phyloP scores from a whole-genome alignment of 352 stramenopile species.

The Globisporangium megalacanthum region DNA sequence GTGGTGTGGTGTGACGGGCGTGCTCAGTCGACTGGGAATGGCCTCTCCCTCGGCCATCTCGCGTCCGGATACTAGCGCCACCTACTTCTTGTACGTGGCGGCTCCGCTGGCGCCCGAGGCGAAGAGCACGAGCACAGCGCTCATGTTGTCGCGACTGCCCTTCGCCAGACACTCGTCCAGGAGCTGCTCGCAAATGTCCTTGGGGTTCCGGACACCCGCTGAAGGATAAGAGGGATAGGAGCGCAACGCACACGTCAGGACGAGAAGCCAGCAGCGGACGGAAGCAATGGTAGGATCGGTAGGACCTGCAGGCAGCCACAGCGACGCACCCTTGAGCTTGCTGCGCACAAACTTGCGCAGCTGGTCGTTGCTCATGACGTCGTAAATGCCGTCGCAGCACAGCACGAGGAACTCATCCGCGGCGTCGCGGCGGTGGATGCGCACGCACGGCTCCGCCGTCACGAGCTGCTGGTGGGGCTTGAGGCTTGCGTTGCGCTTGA shows the following conservation, averaged over 20 bases:
- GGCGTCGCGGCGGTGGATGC: slow-evolving; percentile 57
- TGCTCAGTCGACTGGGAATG: neutral
- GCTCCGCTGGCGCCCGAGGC: slow-evolving; percentile 21
- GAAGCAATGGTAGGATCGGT: too few relatives aligned
- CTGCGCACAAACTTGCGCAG: slow-evolving; percentile 85
- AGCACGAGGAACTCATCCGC: slow-evolving; percentile 92
- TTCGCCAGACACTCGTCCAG: slow-evolving; percentile 80
- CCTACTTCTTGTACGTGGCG: slow-evolving; percentile 14
- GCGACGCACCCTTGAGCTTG: slow-evolving; percentile 51
- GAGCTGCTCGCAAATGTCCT: slow-evolving; percentile 69
- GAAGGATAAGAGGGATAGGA: neutral
- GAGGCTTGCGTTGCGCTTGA: slow-evolving; percentile 76
- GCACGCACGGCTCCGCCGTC: slow-evolving; percentile 78
- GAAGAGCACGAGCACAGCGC: slow-evolving; percentile 79
- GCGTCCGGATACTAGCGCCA: neutral
- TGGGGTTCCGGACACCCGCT: slow-evolving; percentile 33
- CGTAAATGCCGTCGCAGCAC: slow-evolving; percentile 92
- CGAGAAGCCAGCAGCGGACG: neutral
- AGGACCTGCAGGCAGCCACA: too few relatives aligned
- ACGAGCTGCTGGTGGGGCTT: slow-evolving; percentile 83
- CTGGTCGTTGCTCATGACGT: slow-evolving; percentile 94
- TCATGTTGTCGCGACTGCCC: slow-evolving; percentile 87
- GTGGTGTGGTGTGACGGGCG: too few relatives aligned
- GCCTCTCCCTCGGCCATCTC: neutral
- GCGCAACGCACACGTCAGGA: neutral